A percentile compares a stretch with the other conserved stretches of the same genome.
Conservation (phyloP, 805 yeast species). For the Myxozyma melibiosi region DNA sequence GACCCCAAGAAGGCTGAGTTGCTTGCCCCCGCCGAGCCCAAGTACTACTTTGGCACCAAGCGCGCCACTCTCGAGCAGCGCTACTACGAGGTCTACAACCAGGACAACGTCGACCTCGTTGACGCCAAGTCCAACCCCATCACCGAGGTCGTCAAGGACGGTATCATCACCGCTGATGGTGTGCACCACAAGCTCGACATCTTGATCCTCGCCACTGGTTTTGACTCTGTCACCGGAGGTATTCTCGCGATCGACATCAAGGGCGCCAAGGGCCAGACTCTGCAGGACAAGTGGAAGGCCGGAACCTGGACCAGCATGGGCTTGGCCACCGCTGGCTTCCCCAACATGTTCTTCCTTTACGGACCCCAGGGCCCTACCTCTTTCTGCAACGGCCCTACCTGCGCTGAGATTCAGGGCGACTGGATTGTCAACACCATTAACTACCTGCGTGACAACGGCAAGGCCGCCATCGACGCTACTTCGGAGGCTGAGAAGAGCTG, state of each 20-base stretch:
- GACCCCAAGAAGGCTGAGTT: slow-evolving; percentile 32
- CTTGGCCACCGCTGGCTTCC: slow-evolving; percentile 35
- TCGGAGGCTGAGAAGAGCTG: slow-evolving; percentile 35
- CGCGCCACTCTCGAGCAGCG: slow-evolving; percentile 35
- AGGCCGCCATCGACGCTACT: slow-evolving; percentile 30
- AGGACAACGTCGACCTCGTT: slow-evolving; percentile 36
- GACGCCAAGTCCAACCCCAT: slow-evolving; percentile 34
- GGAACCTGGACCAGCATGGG: slow-evolving; percentile 38
- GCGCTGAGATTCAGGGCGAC: slow-evolving; percentile 36
- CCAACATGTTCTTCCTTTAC: slow-evolving; percentile 41
- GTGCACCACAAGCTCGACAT: slow-evolving; percentile 31
- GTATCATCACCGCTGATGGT: slow-evolving; percentile 29
- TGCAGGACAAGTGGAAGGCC: slow-evolving; percentile 36
- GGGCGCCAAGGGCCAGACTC: slow-evolving; percentile 26
- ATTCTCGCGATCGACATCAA: slow-evolving; percentile 33
- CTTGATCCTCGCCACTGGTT: slow-evolving; percentile 33
- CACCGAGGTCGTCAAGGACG: slow-evolving; percentile 33
- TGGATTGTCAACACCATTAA: slow-evolving; percentile 34
- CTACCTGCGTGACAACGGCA: slow-evolving; percentile 13
- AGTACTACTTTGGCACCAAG: slow-evolving; percentile 35
- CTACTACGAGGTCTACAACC: slow-evolving; percentile 37
- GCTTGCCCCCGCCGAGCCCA: slow-evolving; percentile 36
- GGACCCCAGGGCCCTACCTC: slow-evolving; percentile 43
- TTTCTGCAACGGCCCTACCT: slow-evolving; percentile 40
- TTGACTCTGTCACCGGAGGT: slow-evolving; percentile 38